phyloP scores from a whole-genome alignment of 495 filamentous ascomycete species.

The Mytilinidion resinicola region DNA sequence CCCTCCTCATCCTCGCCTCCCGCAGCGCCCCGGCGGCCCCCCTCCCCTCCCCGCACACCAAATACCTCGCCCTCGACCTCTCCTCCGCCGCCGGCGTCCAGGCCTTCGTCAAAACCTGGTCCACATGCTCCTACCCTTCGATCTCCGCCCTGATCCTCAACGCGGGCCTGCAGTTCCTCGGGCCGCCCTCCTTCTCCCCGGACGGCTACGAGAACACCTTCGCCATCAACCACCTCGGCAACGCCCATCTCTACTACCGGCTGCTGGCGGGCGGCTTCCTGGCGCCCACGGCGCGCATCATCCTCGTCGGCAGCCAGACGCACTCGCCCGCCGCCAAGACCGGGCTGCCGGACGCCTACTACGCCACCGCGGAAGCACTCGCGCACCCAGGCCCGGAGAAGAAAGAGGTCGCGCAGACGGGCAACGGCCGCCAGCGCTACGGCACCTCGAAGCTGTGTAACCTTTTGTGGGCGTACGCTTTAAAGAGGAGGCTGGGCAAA shows the following conservation, averaged over 20 bases:
- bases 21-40: conserved; percentile 41
- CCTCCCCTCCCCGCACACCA: conserved; percentile 36
- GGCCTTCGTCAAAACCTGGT: conserved; percentile 37
- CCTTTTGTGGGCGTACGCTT: conserved; percentile 39
- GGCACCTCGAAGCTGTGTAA: neutral
- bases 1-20: conserved; percentile 38
- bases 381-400: conserved; percentile 3
- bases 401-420: neutral
- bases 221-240: conserved; percentile 12
- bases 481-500: conserved; percentile 32
- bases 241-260: conserved; percentile 12
- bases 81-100: conserved; percentile 39
- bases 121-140: conserved; percentile 36
- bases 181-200: conserved; percentile 29
- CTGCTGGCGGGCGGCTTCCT: neutral
- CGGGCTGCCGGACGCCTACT: conserved; percentile 6
- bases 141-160: conserved; percentile 46
- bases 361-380: conserved; percentile 2
- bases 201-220: conserved; percentile 40
- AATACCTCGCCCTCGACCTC: conserved; percentile 41
- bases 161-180: conserved; percentile 41
- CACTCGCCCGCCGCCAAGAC: conserved; percentile 5
- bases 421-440: neutral
- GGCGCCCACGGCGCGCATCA: conserved; percentile 1
- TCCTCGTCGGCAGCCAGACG: neutral